Percentiles rank a stretch among this genome's conserved stretches.
Conservation (phyloP, 371 early-diverging fungal genomes). For the Sanchytrium tribonematis region DNA sequence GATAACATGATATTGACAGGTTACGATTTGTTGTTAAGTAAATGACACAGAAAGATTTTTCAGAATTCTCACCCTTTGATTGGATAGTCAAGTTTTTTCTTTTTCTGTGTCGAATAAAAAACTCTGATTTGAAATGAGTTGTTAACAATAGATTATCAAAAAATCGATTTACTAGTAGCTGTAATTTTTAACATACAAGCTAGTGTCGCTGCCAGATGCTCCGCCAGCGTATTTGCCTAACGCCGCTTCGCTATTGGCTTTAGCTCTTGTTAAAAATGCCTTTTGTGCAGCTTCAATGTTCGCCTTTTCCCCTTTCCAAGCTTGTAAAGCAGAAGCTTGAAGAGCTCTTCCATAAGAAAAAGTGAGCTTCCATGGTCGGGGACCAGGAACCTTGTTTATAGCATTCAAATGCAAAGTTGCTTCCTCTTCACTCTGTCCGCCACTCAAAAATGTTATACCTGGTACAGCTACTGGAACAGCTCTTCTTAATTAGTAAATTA, state of each 20-base stretch:
- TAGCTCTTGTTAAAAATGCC: slow-evolving; percentile 17
- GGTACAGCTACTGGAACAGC: slow-evolving; percentile 30
- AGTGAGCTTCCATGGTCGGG: slow-evolving; percentile 25
- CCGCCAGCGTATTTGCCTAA: slow-evolving; percentile 16
- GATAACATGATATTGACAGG: no score
- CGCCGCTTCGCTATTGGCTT: slow-evolving; percentile 22
- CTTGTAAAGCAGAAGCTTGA: slow-evolving; percentile 24
- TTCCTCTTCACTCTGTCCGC: slow-evolving; percentile 31
- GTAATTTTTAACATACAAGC: slow-evolving; percentile 15
- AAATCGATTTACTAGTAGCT: no score
- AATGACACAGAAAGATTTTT: no score
- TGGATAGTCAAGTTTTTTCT: no score
- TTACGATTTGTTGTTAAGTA: no score
- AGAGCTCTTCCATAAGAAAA: slow-evolving; percentile 40
- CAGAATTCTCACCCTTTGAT: no score
- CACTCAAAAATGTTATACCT: slow-evolving; percentile 35
- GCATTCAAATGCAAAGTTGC: slow-evolving; percentile 27
- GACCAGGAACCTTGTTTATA: slow-evolving; percentile 14
- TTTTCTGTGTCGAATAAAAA: no score
- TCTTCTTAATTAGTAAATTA: no score
- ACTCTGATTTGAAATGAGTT: no score
- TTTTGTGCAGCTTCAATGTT: slow-evolving; percentile 26
- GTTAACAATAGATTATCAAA: no score
- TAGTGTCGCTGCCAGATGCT: slow-evolving; percentile 10
- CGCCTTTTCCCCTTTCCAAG: slow-evolving; percentile 24